Conservation (phyloP, 108 stramenopile species). For the Fragilaria crotonensis region DNA sequence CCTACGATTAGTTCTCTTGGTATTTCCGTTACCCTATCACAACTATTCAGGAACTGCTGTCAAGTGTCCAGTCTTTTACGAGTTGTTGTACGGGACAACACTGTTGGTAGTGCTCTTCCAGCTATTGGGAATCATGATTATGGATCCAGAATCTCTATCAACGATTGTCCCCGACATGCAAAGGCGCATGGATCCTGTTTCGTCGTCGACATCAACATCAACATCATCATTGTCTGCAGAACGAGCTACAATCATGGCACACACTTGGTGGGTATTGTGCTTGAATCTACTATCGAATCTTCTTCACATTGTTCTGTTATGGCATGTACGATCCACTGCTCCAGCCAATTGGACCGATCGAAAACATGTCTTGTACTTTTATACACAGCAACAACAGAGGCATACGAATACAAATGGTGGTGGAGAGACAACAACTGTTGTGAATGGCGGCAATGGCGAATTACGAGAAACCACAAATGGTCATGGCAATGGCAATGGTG, state of each 20-base stretch:
- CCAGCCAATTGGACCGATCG: constrained; percentile 21
- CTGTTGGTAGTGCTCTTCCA: constrained; percentile 46
- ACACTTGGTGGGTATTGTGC: constrained; percentile 48
- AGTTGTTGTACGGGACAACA: constrained; percentile 42
- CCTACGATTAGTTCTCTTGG: constrained; percentile 45
- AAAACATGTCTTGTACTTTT: constrained; percentile 22
- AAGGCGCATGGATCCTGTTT: no score
- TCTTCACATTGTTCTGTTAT: constrained; percentile 64
- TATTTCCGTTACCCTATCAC: constrained; percentile 65
- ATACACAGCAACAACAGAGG: constrained; percentile 3
- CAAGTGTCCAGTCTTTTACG: constrained; percentile 41
- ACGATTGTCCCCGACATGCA: constrained; percentile 16
- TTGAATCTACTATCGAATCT: constrained; percentile 41
- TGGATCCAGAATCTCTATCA: constrained; percentile 36
- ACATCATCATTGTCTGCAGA: constrained; percentile 2
- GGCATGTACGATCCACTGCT: constrained; percentile 73
- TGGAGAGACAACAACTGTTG: no score
- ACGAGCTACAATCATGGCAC: constrained; percentile 14
- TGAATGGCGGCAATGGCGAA: background rate
- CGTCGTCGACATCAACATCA: no score
- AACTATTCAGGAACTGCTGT: constrained; percentile 69
- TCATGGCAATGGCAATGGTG: background rate
- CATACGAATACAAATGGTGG: background rate
- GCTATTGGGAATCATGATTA: constrained; percentile 43
- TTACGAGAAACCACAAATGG: background rate